These are phyloP conservation scores for Elsinoe necatrix DNA, from an alignment of 2,329 filamentous ascomycete genomes.

Conservation along the genomic window DNA sequence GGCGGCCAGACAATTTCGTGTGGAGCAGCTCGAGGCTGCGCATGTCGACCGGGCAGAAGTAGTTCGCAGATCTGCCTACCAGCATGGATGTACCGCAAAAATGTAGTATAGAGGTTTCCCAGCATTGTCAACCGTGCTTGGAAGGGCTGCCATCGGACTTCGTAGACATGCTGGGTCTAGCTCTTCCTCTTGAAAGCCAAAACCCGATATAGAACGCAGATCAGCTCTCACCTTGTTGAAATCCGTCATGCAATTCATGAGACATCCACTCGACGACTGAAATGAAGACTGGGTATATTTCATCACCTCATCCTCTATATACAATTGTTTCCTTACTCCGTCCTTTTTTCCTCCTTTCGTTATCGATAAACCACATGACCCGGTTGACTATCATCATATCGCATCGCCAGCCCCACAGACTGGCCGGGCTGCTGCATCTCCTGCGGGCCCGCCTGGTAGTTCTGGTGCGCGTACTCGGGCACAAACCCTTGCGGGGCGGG, in stretches of 20 bases:
- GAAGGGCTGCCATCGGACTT: no score
- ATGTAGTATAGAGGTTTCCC: no score
- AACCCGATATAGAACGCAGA: no score
- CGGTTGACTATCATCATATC: conserved; percentile 9
- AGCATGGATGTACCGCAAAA: background rate
- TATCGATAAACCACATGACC: conserved; percentile 13
- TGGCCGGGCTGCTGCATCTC: conserved; percentile 13
- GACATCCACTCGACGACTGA: background rate
- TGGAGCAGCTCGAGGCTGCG: background rate
- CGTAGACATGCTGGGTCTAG: no score
- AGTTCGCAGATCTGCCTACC: background rate
- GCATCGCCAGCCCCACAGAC: conserved; percentile 8
- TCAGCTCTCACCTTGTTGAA: no score
- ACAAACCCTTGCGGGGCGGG: background rate
- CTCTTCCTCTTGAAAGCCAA: no score
- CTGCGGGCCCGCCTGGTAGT: conserved; percentile 1
- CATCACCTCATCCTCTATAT: background rate
- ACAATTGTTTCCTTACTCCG: background rate
- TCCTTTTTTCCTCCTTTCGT: background rate
- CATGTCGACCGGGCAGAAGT: background rate
- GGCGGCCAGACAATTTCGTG: background rate
- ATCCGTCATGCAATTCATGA: no score
- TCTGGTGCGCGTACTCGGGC: conserved; percentile 11
- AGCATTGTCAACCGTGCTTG: no score
- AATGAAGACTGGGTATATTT: conserved; percentile 6